Conservation (phyloP, 352 stramenopile species). For the Plasmopara viticola region DNA sequence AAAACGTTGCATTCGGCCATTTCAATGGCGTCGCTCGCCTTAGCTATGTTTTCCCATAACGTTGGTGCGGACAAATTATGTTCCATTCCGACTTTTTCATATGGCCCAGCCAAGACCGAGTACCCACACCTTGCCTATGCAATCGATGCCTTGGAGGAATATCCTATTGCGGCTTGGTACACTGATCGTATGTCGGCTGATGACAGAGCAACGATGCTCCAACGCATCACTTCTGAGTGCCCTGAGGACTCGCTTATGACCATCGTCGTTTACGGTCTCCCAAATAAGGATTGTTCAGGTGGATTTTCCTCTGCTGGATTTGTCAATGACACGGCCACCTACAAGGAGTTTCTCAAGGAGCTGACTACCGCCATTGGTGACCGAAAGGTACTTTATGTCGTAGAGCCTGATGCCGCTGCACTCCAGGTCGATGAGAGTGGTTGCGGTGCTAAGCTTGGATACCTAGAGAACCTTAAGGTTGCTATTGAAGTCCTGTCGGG, state of each 20-base stretch:
- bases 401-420: slow-evolving; percentile 57
- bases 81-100: slow-evolving; percentile 29
- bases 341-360: too few species aligned
- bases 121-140: too few species aligned
- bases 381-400: too few species aligned
- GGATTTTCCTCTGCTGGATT: too few species aligned
- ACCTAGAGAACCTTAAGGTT: slow-evolving; percentile 45
- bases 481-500: slow-evolving; percentile 43
- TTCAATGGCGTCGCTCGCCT: too few species aligned
- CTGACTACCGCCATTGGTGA: too few species aligned
- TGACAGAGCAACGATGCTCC: slow-evolving; percentile 21
- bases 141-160: slow-evolving; percentile 31
- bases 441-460: slow-evolving; percentile 35
- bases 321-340: too few species aligned
- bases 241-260: slow-evolving; percentile 33
- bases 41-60: not conserved
- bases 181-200: slow-evolving; percentile 33
- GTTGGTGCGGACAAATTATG: slow-evolving; percentile 28
- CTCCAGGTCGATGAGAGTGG: slow-evolving; percentile 37
- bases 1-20: too few species aligned
- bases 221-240: slow-evolving; percentile 30
- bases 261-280: slow-evolving; percentile 63
- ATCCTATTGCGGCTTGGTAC: slow-evolving; percentile 51
- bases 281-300: too few species aligned
- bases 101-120: slow-evolving; percentile 25